Evolutionary conservation across 495 filamentous ascomycete species (phyloP), one percentile per base, ranked within the genome.

Genomic region (Extremus antarcticus): DNA sequence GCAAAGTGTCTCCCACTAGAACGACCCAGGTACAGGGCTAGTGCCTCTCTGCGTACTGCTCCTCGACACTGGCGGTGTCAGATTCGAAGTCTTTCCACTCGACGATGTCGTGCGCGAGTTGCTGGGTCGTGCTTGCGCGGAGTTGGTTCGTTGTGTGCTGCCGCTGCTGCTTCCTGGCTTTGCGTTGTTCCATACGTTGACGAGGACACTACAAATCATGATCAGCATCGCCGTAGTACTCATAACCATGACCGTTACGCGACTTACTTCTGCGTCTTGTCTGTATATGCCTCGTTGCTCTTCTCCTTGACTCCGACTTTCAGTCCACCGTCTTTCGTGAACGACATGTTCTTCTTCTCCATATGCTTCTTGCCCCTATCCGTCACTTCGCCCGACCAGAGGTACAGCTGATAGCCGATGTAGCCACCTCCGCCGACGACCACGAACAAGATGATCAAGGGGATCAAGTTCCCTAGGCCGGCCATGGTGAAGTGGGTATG

Each of bases 251-350:
- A 13, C 8, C 7, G 21, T 10, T 3, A 1, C 17, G n/a, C 47
- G 49, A 56, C 67, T 16, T 51, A 70, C 68, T 81, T 86, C 74
- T 95, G 88, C 21, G 86, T 92, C 62, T 71, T 75, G 70, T 91
- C 89, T 63, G 85, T 80, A 70, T 94, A 90, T 21, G 78, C 78
- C 77, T 95, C 90, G 56, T 80, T 78, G 49, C 75, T 73, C 23
- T 89, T 61, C 56, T 91, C 78, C 73, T 85, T 86, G 47, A 95
- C 82, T 19, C 81, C 80, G 41, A 96, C 86, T 63, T 81, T 85
- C 73, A 91, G 72, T 11, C 55, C 59, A 15, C 90, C 90, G 57
- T 94, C 88, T 68, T 85, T 90, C 25, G 86, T 83, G 66, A 94
- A 82, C 25, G 79, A 71, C 24, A 95, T 75, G 65, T 95, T 82